Base-by-base conservation (phyloP, 2,329 filamentous ascomycete genomes). In the Verticillium dahliae region DNA sequence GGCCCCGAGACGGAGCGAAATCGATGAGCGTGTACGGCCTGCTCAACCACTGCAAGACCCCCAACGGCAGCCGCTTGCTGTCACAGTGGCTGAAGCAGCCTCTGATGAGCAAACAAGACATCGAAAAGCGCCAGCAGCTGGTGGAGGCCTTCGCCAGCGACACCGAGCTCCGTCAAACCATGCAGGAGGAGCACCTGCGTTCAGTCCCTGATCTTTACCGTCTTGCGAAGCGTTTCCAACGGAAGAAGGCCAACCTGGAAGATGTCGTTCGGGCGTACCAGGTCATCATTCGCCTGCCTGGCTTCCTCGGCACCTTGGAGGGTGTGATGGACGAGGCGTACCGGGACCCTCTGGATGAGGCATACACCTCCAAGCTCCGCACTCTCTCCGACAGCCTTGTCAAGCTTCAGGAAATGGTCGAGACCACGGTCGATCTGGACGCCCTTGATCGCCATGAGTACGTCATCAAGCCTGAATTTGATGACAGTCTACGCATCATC, bases 51-150 rank as follows among this genome's bases (percentile, higher is more conserved):
- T 99, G 95, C 86, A 98, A 97, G 75, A 99, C 95, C 1, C 91
- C 95, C 0, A 88, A 96, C 1, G 95, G 95, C 14, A 96, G 93
- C 69, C 85, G 96, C 57, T 75, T 99, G 62, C 80, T 99, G 35
- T 89, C 94, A 1, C 96, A 99, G 72, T 99, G 95, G 95, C 80
- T 99, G 60, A 99, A 99, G 76, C 95, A 99, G 74, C 95, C 95
- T 0, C 78, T 99, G 45, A 99, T 99, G 95, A 91, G 85, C 76
- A 86, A 91, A 65, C 81, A 83, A 2, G 93, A 96, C 62, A 98
- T 99, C 59, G 90, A 96, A 75, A 90, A 90, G 72, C 86, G 95
- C 15, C 95, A 98, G 69, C 91, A 97, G 73, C 81, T 99, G 5
- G 95, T 99, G 0, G 95, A 98, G 72, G 93, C 94, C 0, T 99